Evolutionary conservation across 768 basidiomycete species (phyloP).

Genomic region (Mycena latifolia): DNA sequence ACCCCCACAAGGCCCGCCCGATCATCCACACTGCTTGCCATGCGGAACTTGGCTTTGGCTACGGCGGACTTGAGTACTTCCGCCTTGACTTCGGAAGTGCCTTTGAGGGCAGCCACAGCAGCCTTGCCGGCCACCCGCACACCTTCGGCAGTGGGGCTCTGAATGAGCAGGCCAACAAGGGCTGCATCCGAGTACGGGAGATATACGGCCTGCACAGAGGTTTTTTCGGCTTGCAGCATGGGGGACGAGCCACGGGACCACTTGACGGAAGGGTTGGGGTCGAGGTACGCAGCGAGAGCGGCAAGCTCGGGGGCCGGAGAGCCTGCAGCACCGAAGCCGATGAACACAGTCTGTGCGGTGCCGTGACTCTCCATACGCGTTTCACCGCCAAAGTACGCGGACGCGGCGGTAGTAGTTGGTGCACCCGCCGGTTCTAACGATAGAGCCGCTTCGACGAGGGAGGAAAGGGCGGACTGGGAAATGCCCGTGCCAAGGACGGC

Average conservation of each 20-base stretch:
- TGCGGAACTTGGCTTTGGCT: slow-evolving; percentile 89
- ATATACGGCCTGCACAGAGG: slow-evolving; percentile 80
- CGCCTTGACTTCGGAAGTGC: slow-evolving; percentile 69
- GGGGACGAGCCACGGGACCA: slow-evolving; percentile 86
- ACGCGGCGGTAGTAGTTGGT: slow-evolving; percentile 47
- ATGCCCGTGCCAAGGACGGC: slow-evolving; percentile 93
- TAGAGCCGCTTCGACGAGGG: slow-evolving; percentile 81
- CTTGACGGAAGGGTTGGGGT: slow-evolving; percentile 85
- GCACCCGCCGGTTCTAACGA: slow-evolving; percentile 55
- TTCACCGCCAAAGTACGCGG: slow-evolving; percentile 86
- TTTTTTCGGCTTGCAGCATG: slow-evolving; percentile 66
- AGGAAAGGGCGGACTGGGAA: slow-evolving; percentile 73
- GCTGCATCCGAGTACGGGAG: slow-evolving; percentile 94
- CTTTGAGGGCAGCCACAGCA: slow-evolving; percentile 77
- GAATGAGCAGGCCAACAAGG: slow-evolving; percentile 86
- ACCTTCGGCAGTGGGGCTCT: slow-evolving; percentile 71
- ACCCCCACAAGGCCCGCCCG: slow-evolving; percentile 74
- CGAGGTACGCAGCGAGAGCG: slow-evolving; percentile 84
- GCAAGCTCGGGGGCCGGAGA: slow-evolving; percentile 78
- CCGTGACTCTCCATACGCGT: slow-evolving; percentile 74
- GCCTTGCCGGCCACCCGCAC: slow-evolving; percentile 78
- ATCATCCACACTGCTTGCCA: slow-evolving; percentile 77
- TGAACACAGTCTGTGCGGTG: slow-evolving; percentile 83
- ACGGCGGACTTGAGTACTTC: slow-evolving; percentile 87
- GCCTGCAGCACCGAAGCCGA: slow-evolving; percentile 86